phyloP scores from a whole-genome alignment of 2,329 filamentous ascomycete genomes.

The Rutstroemia sp. region DNA sequence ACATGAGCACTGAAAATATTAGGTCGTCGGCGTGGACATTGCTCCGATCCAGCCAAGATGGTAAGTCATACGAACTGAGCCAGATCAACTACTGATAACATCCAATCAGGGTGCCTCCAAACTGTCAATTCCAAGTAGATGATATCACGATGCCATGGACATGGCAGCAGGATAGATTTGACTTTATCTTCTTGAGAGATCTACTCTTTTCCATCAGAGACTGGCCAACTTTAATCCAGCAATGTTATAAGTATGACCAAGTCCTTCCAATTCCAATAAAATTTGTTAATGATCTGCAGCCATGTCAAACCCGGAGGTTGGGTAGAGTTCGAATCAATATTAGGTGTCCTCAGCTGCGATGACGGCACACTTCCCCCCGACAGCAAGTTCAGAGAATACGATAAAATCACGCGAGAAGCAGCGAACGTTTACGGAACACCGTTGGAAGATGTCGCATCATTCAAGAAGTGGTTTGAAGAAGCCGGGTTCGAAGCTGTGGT shows the following conservation, averaged over 20 bases:
- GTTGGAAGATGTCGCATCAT: neutral
- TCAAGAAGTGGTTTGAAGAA: constrained; percentile 24
- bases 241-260: constrained; percentile 9
- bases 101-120: constrained; percentile 17
- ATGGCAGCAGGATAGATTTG: constrained; percentile 14
- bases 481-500: constrained; percentile 22
- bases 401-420: neutral
- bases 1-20: neutral
- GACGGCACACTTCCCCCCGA: constrained; percentile 11
- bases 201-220: neutral
- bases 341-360: neutral
- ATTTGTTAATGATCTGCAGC: constrained; percentile 5
- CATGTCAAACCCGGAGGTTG: constrained; percentile 23
- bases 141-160: constrained; percentile 27
- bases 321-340: neutral
- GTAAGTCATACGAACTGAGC: constrained; percentile 1
- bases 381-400: constrained; percentile 11
- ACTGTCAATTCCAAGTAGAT: constrained; percentile 28
- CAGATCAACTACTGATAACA: neutral
- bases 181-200: neutral
- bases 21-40: constrained; percentile 20
- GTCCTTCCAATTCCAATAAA: neutral
- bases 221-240: neutral
- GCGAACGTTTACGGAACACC: neutral
- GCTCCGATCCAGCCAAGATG: constrained; percentile 23